phyloP scores from a whole-genome alignment of 1,139 yeast genomes.

The Scheffersomyces illinoinensis region DNA sequence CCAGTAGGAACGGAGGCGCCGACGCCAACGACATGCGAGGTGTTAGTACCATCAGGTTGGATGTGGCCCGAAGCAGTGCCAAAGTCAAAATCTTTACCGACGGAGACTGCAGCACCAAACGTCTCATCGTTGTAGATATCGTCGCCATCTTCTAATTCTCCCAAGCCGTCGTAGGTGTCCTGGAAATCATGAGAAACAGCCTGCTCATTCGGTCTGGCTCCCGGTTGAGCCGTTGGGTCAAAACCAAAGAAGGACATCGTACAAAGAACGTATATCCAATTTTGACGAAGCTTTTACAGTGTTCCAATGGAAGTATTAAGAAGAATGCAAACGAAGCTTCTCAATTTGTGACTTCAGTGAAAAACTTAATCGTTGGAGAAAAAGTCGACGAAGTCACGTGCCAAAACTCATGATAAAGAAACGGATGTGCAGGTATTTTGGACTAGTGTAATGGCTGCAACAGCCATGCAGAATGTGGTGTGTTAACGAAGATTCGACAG shows the following conservation, averaged over 20 bases:
- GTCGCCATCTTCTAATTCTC: slow-evolving; percentile 68
- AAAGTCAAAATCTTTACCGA: slow-evolving; percentile 78
- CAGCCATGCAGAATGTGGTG: too few relatives aligned
- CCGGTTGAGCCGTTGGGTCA: slow-evolving; percentile 47
- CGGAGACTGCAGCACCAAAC: slow-evolving; percentile 62
- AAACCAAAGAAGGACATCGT: slow-evolving; percentile 61
- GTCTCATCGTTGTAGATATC: slow-evolving; percentile 89
- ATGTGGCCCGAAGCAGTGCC: slow-evolving; percentile 41
- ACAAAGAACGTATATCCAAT: neutral
- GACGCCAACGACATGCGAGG: slow-evolving; percentile 17
- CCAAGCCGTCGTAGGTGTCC: slow-evolving; percentile 81
- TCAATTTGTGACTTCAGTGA: neutral
- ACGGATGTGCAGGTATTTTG: neutral
- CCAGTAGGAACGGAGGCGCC: slow-evolving; percentile 12
- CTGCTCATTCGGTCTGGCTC: slow-evolving; percentile 6
- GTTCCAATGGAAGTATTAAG: neutral
- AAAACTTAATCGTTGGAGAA: neutral
- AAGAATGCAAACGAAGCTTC: too few relatives aligned
- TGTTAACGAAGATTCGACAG: too few relatives aligned
- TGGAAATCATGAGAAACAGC: slow-evolving; percentile 59
- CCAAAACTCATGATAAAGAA: neutral
- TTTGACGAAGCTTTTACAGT: neutral
- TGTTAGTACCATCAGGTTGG: slow-evolving; percentile 15
- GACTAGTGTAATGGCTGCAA: neutral
- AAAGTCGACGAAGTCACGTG: neutral